Evolutionary conservation across 495 filamentous ascomycete genomes (phyloP).

Genomic region (Aspergillus mulundensis): DNA sequence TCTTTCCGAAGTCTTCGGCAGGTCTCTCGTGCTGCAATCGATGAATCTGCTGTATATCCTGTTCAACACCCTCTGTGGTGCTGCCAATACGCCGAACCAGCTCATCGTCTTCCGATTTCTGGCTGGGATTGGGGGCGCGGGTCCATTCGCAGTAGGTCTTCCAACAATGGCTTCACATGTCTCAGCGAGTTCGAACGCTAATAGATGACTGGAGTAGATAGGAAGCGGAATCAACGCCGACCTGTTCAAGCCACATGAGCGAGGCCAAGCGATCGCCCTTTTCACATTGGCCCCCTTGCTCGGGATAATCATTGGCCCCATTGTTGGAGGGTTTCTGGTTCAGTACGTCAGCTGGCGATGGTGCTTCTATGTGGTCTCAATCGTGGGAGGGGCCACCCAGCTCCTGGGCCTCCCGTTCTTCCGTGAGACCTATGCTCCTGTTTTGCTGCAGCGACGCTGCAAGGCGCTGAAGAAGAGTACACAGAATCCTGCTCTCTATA

Average conservation of each 20-base stretch:
- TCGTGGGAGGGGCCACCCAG: conserved; percentile 59
- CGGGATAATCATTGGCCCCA: conserved; percentile 35
- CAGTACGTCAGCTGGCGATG: conserved; percentile 55
- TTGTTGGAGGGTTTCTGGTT: conserved; percentile 48
- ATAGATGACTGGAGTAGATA: no score
- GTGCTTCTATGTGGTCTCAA: conserved; percentile 51
- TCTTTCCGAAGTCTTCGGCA: conserved; percentile 10
- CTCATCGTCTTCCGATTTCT: conserved; percentile 14
- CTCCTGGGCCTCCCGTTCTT: conserved; percentile 59
- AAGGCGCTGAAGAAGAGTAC: conserved; percentile 56
- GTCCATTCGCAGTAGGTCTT: conserved; percentile 5
- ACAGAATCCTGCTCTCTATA: conserved; percentile 53
- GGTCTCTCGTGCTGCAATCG: conserved; percentile 4
- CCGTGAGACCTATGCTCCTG: conserved; percentile 63
- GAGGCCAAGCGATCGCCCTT: conserved; percentile 10
- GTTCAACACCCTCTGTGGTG: conserved; percentile 10
- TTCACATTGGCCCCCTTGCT: conserved; percentile 12
- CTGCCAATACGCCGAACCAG: not conserved
- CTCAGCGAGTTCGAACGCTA: no score
- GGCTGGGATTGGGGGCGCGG: conserved; percentile 10
- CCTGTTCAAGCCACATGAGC: conserved; percentile 2
- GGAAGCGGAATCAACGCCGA: no score
- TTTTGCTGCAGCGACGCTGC: conserved; percentile 53
- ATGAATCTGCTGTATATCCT: conserved; percentile 10
- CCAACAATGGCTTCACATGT: no score